A percentile compares a stretch with the other conserved stretches of the same genome.
phyloP scores from a whole-genome alignment of 2,329 filamentous ascomycete genomes.

The Colletotrichum liaoningense region DNA sequence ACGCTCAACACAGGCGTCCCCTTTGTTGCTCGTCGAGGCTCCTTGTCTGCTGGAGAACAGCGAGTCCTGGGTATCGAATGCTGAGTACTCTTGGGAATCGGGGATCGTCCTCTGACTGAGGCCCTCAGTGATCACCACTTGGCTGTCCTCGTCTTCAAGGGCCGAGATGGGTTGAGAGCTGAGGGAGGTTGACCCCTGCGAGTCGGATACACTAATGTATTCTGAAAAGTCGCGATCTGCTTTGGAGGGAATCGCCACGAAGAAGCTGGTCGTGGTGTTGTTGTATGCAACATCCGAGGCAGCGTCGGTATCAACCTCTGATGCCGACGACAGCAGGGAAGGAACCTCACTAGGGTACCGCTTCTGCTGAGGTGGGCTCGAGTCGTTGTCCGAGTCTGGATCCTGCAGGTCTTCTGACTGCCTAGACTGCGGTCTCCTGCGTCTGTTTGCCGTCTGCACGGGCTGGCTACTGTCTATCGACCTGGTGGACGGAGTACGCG shows the following conservation, averaged over 20 bases:
- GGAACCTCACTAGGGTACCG: conserved; percentile 20
- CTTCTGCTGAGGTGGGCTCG: conserved; percentile 6
- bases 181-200: conserved; percentile 41
- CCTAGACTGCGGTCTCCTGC: conserved; percentile 9
- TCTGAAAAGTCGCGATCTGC: conserved; percentile 48
- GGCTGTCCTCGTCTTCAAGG: conserved; percentile 49
- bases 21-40: not conserved
- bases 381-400: conserved; percentile 5
- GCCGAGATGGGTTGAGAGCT: conserved; percentile 47
- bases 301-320: conserved; percentile 29
- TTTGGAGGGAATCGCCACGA: conserved; percentile 45
- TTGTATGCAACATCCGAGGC: conserved; percentile 28
- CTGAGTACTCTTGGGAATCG: conserved; percentile 53
- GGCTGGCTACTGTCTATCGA: conserved; percentile 29
- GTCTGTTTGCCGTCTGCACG: conserved; percentile 14
- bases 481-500: not conserved
- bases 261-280: conserved; percentile 12
- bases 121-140: conserved; percentile 43
- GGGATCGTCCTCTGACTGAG: conserved; percentile 53
- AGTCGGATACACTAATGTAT: conserved; percentile 48
- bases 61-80: conserved; percentile 16
- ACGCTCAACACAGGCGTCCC: not conserved
- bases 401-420: not conserved
- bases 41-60: not conserved
- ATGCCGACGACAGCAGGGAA: conserved; percentile 20